A percentile compares a stretch with the other conserved stretches of the same genome.
phyloP scores from a whole-genome alignment of 805 yeast genomes.

The Candida sakaeoensis region DNA sequence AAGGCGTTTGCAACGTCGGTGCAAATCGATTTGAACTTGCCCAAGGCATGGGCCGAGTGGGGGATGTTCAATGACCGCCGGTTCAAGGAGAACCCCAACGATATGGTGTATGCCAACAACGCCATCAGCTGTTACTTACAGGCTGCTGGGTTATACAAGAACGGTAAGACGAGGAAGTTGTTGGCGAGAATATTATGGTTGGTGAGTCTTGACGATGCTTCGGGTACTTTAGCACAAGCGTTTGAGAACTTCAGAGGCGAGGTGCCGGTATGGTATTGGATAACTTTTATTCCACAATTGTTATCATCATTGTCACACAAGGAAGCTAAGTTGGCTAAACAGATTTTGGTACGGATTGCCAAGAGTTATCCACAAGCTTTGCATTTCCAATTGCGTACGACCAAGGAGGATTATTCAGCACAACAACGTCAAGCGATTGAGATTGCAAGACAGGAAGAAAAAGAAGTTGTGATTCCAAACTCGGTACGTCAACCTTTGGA shows the following conservation, averaged over 20 bases:
- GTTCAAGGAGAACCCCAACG: slow-evolving; percentile 77
- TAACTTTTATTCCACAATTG: slow-evolving; percentile 92
- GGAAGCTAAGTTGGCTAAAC: slow-evolving; percentile 87
- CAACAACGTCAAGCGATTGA: slow-evolving; percentile 70
- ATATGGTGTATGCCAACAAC: slow-evolving; percentile 81
- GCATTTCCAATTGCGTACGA: slow-evolving; percentile 92
- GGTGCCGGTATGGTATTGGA: slow-evolving; percentile 99
- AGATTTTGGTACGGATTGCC: slow-evolving; percentile 85
- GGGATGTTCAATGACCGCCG: slow-evolving; percentile 90
- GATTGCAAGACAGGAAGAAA: slow-evolving; percentile 20
- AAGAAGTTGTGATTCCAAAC: slow-evolving; percentile 8
- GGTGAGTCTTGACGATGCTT: slow-evolving; percentile 81
- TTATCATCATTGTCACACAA: slow-evolving; percentile 84
- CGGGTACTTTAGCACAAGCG: slow-evolving; percentile 77
- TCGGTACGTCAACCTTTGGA: slow-evolving; percentile 79
- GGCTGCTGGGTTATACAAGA: slow-evolving; percentile 95
- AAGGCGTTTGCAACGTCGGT: slow-evolving; percentile 98
- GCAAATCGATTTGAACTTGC: slow-evolving; percentile 87
- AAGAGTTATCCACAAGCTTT: slow-evolving; percentile 96
- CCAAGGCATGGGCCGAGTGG: slow-evolving; percentile 99
- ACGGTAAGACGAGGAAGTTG: slow-evolving; percentile 82
- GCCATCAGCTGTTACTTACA: slow-evolving; percentile 95
- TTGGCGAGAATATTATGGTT: slow-evolving; percentile 91
- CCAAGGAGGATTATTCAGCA: slow-evolving; percentile 89
- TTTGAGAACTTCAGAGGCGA: slow-evolving; percentile 93